Conservation (phyloP, 164 flowering plant species). For the Santalum album region DNA sequence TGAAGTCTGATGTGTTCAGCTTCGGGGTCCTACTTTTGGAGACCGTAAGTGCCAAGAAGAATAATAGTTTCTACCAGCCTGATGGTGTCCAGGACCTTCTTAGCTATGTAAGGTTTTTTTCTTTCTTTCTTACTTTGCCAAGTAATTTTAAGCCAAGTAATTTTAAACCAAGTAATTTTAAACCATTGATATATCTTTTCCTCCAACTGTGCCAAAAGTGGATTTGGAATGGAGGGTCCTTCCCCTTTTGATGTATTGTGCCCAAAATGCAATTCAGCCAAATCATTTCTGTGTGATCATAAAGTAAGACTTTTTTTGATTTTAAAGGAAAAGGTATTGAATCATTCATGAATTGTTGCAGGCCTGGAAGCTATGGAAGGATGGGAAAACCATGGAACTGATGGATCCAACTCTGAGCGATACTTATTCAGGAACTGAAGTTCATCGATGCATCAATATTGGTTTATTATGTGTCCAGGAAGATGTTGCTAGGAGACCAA, state of each 20-base stretch:
- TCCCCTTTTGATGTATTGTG: no score
- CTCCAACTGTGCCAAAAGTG: no score
- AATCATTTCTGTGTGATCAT: no score
- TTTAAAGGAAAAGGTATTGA: not conserved
- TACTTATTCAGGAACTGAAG: not conserved
- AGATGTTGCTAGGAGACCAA: not conserved
- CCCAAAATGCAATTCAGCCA: not conserved
- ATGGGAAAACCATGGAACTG: conserved; percentile 1
- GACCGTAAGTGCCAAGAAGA: conserved; percentile 12
- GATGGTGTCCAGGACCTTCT: conserved; percentile 4
- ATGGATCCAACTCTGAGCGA: conserved; percentile 1
- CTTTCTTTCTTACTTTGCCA: not conserved
- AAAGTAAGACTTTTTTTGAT: no score
- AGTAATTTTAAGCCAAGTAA: no score
- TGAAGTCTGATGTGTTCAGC: conserved; percentile 3
- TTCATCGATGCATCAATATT: conserved; percentile 4
- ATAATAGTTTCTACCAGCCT: conserved; percentile 4
- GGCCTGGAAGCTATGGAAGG: conserved; percentile 13
- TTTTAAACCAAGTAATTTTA: no score
- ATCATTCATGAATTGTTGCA: not conserved
- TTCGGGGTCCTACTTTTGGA: conserved; percentile 8
- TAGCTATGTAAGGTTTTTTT: conserved; percentile 5
- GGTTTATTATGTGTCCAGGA: conserved; percentile 3
- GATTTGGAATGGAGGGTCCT: no score
- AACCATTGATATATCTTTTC: no score